A percentile compares a stretch with the other conserved stretches of the same genome.
Evolutionary conservation across 73 alveolate species (phyloP).

Genomic region (Blepharisma japonicum): DNA sequence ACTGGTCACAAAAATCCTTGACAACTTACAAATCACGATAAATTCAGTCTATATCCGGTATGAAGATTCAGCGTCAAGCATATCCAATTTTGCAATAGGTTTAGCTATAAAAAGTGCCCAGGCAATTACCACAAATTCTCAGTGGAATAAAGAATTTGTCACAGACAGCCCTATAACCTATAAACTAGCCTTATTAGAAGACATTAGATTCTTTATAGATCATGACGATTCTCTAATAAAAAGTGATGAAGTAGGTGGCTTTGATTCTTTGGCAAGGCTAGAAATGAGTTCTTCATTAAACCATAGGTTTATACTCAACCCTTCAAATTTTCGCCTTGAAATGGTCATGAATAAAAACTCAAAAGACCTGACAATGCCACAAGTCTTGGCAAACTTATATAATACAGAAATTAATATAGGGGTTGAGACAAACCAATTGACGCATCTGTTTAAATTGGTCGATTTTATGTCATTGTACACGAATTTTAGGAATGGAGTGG

Average conservation of each 20-base stretch:
- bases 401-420: background rate
- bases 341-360: background rate
- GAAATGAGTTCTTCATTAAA: background rate
- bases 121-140: background rate
- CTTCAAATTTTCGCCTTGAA: background rate
- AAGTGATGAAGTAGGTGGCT: background rate
- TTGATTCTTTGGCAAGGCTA: background rate
- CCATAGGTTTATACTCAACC: background rate
- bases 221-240: background rate
- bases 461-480: background rate
- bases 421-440: conserved; percentile 8
- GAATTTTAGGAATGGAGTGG: too few relatives aligned
- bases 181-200: background rate
- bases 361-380: conserved; percentile 2
- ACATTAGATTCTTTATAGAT: conserved; percentile 11
- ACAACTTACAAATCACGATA: conserved; percentile 76
- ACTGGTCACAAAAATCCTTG: conserved; percentile 69
- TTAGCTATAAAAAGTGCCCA: background rate
- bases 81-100: background rate
- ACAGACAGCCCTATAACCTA: background rate
- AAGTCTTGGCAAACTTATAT: background rate
- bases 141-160: conserved; percentile 12
- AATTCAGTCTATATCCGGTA: conserved; percentile 71
- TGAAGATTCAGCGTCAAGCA: background rate
- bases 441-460: background rate